Percentiles rank a stretch among this genome's conserved stretches.
These are phyloP conservation scores for Amanita polypyramis DNA, from an alignment of 768 basidiomycete species.

Conservation along the genomic window DNA sequence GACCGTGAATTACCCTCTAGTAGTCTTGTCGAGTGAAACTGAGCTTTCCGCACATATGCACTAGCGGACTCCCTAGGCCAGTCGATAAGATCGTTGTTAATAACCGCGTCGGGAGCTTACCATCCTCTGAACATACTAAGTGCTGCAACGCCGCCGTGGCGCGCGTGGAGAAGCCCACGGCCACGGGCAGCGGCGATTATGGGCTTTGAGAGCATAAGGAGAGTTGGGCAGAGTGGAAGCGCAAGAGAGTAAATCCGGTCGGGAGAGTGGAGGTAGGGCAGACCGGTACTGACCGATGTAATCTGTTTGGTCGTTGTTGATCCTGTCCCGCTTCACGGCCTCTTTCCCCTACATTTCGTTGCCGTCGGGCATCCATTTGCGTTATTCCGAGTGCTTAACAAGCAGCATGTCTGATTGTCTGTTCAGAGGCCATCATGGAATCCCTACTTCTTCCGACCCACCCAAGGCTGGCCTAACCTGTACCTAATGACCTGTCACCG, in stretches of 20 bases:
- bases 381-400: background rate
- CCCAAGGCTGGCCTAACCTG: too few species aligned
- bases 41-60: slow-evolving; percentile 37
- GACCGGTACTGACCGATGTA: slow-evolving; percentile 6
- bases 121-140: slow-evolving; percentile 33
- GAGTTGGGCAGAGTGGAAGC: background rate
- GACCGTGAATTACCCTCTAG: slow-evolving; percentile 46
- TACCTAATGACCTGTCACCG: too few species aligned
- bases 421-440: background rate
- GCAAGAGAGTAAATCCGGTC: background rate
- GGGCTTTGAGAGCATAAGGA: slow-evolving; percentile 60
- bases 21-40: slow-evolving; percentile 63
- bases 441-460: too few species aligned
- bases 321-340: background rate
- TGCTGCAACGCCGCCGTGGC: slow-evolving; percentile 21
- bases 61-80: slow-evolving; percentile 33
- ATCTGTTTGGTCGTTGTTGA: slow-evolving; percentile 3
- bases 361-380: background rate
- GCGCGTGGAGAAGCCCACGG: slow-evolving; percentile 35
- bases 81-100: slow-evolving; percentile 6
- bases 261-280: background rate
- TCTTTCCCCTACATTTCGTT: background rate
- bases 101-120: slow-evolving; percentile 21
- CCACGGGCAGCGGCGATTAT: slow-evolving; percentile 56
- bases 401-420: too few species aligned